Conservation (phyloP, 768 basidiomycete species). For the Nidularia sp. region DNA sequence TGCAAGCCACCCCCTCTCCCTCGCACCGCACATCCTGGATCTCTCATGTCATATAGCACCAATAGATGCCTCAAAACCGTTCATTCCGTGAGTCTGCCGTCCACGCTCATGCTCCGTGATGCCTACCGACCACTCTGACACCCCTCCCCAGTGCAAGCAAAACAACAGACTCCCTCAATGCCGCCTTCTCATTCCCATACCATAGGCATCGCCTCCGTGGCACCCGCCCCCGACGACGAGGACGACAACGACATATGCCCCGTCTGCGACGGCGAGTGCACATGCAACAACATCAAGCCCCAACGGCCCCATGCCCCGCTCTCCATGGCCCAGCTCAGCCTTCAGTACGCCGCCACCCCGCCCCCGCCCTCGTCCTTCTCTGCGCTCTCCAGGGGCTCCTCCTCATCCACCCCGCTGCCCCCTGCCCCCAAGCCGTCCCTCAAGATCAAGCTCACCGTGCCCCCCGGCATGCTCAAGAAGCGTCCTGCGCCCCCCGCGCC, state of each 20-base stretch:
- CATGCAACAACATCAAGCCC: constrained; percentile 35
- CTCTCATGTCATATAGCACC: constrained; percentile 37
- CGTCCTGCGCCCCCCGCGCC: constrained; percentile 15
- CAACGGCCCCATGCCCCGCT: constrained; percentile 14
- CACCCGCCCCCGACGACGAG: constrained; percentile 39
- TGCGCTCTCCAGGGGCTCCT: constrained; percentile 29
- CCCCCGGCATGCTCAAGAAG: constrained; percentile 49
- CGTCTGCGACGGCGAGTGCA: constrained; percentile 88
- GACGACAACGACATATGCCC: constrained; percentile 88
- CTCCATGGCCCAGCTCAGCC: constrained; percentile 33
- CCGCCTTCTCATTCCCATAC: constrained; percentile 68
- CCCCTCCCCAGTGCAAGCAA: constrained; percentile 25
- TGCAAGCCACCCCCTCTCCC: too few species aligned
- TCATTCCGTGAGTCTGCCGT: constrained; percentile 23
- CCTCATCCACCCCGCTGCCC: constrained; percentile 18
- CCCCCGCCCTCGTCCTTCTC: constrained; percentile 13
- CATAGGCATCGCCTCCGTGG: constrained; percentile 38
- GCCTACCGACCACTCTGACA: constrained; percentile 8
- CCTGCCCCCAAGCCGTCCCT: constrained; percentile 30
- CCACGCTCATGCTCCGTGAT: constrained; percentile 6
- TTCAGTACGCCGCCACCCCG: constrained; percentile 22
- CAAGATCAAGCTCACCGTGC: constrained; percentile 74
- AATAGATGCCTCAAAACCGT: constrained; percentile 39
- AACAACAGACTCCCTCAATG: constrained; percentile 58
- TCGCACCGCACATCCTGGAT: constrained; percentile 33